phyloP scores from a whole-genome alignment of 345 rosid species.

The Euphorbia pulcherrima region DNA sequence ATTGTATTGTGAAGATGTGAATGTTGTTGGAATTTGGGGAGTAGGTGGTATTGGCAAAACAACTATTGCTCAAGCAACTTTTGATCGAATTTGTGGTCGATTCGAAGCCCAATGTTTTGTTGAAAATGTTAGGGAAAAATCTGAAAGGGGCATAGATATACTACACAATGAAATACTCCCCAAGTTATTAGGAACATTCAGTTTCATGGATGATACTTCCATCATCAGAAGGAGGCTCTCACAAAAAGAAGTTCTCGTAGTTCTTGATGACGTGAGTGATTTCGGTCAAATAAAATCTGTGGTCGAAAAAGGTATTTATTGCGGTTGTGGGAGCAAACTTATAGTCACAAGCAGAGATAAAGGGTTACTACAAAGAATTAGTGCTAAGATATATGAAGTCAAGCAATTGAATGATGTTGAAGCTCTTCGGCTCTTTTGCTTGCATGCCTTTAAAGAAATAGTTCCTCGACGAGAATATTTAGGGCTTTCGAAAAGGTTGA shows the following conservation, averaged over 20 bases:
- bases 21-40: constrained; percentile 2
- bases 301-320: background rate
- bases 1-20: background rate
- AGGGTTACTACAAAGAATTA: constrained; percentile 6
- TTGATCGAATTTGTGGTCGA: background rate
- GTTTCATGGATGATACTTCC: background rate
- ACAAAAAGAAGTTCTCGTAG: background rate
- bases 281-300: background rate
- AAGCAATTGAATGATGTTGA: background rate
- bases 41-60: constrained; percentile 9
- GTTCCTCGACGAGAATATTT: background rate
- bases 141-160: background rate
- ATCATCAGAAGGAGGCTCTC: background rate
- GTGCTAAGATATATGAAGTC: background rate
- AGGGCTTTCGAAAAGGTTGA: background rate
- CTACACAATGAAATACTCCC: background rate
- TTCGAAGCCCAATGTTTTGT: background rate
- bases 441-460: constrained; percentile 1
- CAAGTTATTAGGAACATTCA: background rate
- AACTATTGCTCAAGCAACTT: background rate
- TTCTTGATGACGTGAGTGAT: constrained; percentile 6
- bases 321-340: constrained; percentile 2
- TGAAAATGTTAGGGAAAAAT: background rate
- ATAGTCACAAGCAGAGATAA: constrained; percentile 8
- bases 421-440: background rate